A percentile compares a stretch with the other conserved stretches of the same genome.
Conservation (phyloP, 371 early-diverging fungal species). For the Aphelidium insulamus region DNA sequence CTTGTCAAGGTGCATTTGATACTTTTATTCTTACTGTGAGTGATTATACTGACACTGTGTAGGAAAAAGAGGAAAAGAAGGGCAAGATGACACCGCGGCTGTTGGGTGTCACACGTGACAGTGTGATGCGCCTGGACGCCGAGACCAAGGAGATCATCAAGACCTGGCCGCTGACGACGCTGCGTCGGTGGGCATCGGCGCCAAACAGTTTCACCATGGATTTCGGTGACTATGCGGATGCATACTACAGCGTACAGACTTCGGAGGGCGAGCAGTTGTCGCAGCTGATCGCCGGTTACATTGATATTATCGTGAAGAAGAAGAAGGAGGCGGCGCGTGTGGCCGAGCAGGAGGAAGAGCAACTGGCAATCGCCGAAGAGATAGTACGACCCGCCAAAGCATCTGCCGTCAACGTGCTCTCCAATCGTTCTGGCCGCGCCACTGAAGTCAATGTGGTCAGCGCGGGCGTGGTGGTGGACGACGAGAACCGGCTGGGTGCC, state of each 20-base stretch:
- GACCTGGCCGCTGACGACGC: conserved; percentile 20
- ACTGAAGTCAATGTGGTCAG: neutral
- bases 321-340: conserved; percentile 7
- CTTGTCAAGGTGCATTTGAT: conserved; percentile 15
- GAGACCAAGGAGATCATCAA: conserved; percentile 22
- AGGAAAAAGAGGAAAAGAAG: conserved; percentile 14
- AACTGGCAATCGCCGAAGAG: conserved; percentile 22
- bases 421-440: conserved; percentile 1
- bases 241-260: conserved; percentile 26
- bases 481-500: too few species aligned
- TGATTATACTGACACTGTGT: neutral
- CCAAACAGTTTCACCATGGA: conserved; percentile 27
- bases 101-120: conserved; percentile 25
- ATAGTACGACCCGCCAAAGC: conserved; percentile 17
- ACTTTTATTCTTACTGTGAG: neutral
- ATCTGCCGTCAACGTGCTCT: conserved; percentile 8
- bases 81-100: conserved; percentile 13
- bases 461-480: neutral
- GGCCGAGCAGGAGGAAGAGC: conserved; percentile 12
- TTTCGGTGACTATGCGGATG: conserved; percentile 26
- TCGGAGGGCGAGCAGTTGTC: conserved; percentile 27
- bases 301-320: conserved; percentile 32
- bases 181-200: conserved; percentile 29
- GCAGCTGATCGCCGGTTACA: conserved; percentile 28
- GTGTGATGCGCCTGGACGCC: conserved; percentile 19